Percentiles rank a stretch among this genome's conserved stretches.
Conservation (phyloP, 345 rosid species). For the Psidium friedrichsthalianum region DNA sequence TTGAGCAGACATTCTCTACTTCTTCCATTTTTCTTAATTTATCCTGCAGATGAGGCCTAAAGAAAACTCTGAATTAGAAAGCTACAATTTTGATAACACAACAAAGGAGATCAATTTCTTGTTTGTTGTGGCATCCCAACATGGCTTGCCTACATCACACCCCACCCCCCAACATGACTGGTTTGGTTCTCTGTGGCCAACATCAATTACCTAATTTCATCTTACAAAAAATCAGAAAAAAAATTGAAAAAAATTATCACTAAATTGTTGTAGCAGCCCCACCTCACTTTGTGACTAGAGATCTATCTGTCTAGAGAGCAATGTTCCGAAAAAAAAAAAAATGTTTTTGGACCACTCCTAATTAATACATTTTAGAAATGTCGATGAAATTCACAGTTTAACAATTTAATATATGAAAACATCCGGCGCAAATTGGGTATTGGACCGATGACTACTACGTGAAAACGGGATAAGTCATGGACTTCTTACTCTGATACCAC, state of each 20-base stretch:
- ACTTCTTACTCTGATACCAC: not conserved
- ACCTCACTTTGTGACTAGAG: not conserved
- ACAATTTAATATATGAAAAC: not conserved
- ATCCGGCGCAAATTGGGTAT: not conserved
- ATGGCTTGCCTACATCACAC: not conserved
- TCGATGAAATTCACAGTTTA: not conserved
- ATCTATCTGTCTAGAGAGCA: not conserved
- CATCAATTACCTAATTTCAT: not conserved
- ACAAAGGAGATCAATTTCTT: not conserved
- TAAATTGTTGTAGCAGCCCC: not conserved
- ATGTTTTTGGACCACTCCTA: not conserved
- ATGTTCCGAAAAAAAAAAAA: not conserved
- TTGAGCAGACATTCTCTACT: not conserved
- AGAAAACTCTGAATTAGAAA: not conserved
- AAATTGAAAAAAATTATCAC: not conserved
- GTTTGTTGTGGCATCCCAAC: not conserved
- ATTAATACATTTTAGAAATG: not conserved
- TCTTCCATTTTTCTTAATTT: not conserved
- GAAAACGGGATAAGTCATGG: not conserved
- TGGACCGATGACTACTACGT: not conserved
- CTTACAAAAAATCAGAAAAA: not conserved
- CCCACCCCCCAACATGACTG: not conserved
- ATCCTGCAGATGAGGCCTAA: not conserved
- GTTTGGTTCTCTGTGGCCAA: not conserved
- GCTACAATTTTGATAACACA: not conserved